Evolutionary conservation across 306 rosid genomes (phyloP), one percentile per base, ranked within the genome.

Genomic region (Malus orientalis): DNA sequence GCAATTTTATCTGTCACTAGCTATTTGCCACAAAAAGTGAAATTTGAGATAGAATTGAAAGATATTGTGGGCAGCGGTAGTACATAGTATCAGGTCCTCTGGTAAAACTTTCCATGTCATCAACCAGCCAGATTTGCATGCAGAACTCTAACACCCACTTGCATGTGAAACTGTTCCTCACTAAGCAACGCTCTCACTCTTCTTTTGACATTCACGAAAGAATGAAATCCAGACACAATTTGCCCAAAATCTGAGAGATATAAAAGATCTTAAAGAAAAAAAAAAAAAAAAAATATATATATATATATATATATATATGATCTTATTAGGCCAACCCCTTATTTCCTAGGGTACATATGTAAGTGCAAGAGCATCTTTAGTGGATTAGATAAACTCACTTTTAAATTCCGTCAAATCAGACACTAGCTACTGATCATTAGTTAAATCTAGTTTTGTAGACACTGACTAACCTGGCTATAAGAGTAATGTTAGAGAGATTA

Each of bases 71-170:
- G 84, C 79, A 0, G 54, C 10, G n/a, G 38, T 4, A 33, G 42
- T 18, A 61, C 20, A 55, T 33, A 76, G 97, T 85, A 93, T 93
- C 97, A 68, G 98, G 93, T 93, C 97, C 69, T 81, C 76, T 81
- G 80, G 71, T 77, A 79, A 73, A 12, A 79, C 86, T 85, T 80
- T 88, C 86, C 82, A 88, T 87, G 79, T 81, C 86, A 89, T 89
- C 95, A 87, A 67, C 71, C 71, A 83, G 75, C 74, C 73, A 80
- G 76, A 82, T 67, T 32, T 9, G 59, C 12, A 33, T 51, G 20
- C 8, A 51, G 20, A 51, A 36, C 25, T 76, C 81, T 51, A 40
- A 55, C 53, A 13, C 81, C 92, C 89, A 89, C 93, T 84, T 85
- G 88, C 84, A 36, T 69, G 53, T 59, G 16, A 76, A 79, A 49